phyloP scores from a whole-genome alignment of 2,329 filamentous ascomycete genomes.

The Epicoccum sorghinum region DNA sequence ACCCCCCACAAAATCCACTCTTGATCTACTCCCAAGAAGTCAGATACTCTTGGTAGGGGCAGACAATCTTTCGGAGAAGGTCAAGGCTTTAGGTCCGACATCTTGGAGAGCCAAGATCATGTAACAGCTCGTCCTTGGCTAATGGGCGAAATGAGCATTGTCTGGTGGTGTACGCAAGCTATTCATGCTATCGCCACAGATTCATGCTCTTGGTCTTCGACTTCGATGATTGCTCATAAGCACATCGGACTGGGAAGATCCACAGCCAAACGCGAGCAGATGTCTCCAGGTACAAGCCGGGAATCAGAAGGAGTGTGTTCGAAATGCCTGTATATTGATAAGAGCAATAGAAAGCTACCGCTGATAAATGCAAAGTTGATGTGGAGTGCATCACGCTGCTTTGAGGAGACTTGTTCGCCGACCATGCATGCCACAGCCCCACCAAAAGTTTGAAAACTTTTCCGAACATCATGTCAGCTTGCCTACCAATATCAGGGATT shows the following conservation, averaged over 20 bases:
- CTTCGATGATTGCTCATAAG: too few relatives aligned
- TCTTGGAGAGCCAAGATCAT: neutral
- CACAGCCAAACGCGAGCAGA: too few relatives aligned
- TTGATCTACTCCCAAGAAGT: slow-evolving; percentile 20
- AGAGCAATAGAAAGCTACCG: too few relatives aligned
- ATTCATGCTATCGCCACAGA: neutral
- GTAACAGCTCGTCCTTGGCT: slow-evolving; percentile 1
- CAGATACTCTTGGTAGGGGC: slow-evolving; percentile 18
- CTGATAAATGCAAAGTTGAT: too few relatives aligned
- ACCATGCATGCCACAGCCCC: too few relatives aligned
- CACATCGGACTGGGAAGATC: too few relatives aligned
- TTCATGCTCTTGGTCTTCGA: neutral
- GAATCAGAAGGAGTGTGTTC: too few relatives aligned
- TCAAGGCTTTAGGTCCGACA: slow-evolving; percentile 15
- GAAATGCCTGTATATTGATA: too few relatives aligned
- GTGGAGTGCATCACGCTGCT: too few relatives aligned
- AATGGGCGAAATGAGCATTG: neutral
- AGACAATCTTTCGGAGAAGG: slow-evolving; percentile 13
- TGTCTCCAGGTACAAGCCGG: too few relatives aligned
- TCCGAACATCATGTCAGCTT: too few relatives aligned
- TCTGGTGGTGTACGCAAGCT: neutral
- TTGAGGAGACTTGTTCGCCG: too few relatives aligned
- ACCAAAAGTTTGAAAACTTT: neutral
- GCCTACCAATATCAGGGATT: neutral
- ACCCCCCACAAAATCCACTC: slow-evolving; percentile 15